Evolutionary conservation across 139 green algal genomes (phyloP), one percentile per base, ranked within the genome.

Genomic region (Chlorella sp.): DNA sequence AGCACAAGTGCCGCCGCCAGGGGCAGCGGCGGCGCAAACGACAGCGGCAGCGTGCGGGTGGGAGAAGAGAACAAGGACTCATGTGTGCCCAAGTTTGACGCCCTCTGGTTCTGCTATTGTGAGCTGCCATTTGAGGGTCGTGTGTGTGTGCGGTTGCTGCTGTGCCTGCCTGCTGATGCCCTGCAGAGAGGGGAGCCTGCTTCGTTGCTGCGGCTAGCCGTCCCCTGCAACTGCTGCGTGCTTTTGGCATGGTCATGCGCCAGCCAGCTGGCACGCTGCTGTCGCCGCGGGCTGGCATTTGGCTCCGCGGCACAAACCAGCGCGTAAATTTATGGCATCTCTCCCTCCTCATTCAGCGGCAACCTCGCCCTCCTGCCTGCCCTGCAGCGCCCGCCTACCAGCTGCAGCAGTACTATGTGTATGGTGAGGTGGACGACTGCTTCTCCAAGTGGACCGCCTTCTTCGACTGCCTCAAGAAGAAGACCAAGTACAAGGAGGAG

Each of bases 71-170:
- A 32, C 30, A 65, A 67, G 36, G 85, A 88, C 28, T 80, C 38
- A 12, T 93, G 90, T 74, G 71, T 85, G 9, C 62, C 38, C 36
- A 80, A 88, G 3, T 93, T 94, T 44, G 91, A 94, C 56, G 83
- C 88, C 20, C 70, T 94, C 2, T 94, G 90, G 88, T 92, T 93
- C 56, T 94, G 91, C 83, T 94, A 94, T 57, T 94, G 91, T 94
- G 60, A 88, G 91, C 44, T 55, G 44, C 44, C 44, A 11, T 11
- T 55, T 7, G 7, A 7, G 44, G 16, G 18, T n/a, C 11, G 38
- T 25, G 15, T n/a, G 3, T 17, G 25, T 55, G 0, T n/a, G 44
- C 44, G 9, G 13, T 32, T 28, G 34, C 65, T 68, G 26, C 41
- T n/a, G 25, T 34, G 39, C 38, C 57, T 25, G 67, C 32, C 41